Evolutionary conservation across 2,329 filamentous ascomycete species (phyloP), one percentile per base, ranked within the genome.

Genomic region (Fusarium virguliforme): DNA sequence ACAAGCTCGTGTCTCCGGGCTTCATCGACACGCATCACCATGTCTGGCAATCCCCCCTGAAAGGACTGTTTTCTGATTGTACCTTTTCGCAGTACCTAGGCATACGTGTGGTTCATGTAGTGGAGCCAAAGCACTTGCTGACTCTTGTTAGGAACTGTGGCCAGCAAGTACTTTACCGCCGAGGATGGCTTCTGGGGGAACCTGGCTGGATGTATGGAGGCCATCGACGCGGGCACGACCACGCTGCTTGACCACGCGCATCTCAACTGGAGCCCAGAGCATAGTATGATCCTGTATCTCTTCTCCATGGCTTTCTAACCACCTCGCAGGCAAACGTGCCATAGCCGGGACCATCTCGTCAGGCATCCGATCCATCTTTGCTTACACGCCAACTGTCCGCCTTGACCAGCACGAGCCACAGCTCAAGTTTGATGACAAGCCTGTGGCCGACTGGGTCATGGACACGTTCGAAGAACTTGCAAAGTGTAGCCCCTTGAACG

Each of bases 211-310:
- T 71, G 51, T 0, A 58, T 70, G 6, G 68, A 70, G 10, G 59
- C 68, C 0, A 58, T 70, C 1, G 67, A 70, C 12, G 67, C 22
- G 4, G 68, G 68, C 1, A 70, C 68, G 4, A 70, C 68, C 0
- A 71, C 68, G 7, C 68, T 68, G 1, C 30, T 70, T 1, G 68
- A 70, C 1, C 68, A 71, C 30, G 70, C 68, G 0, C 68, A 70
- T 7, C 15, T 61, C 9, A 61, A 61, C 50, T 56, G 59, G 50
- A 61, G 38, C 56, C 4, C 56, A 53, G 2, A 48, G 8, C 2
- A 68, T 53, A 26, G 24, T 46, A 10, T 41, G 60, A 8, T 28
- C 41, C 9, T 3, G 24, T 30, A 34, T 40, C 12, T 7, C 9
- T 12, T 22, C 1, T 3, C 32, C 0, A 24, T 8, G 18, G 4